Conservation (phyloP, 1,284 basidiomycete species). For the Cutaneotrichosporon daszewskae region DNA sequence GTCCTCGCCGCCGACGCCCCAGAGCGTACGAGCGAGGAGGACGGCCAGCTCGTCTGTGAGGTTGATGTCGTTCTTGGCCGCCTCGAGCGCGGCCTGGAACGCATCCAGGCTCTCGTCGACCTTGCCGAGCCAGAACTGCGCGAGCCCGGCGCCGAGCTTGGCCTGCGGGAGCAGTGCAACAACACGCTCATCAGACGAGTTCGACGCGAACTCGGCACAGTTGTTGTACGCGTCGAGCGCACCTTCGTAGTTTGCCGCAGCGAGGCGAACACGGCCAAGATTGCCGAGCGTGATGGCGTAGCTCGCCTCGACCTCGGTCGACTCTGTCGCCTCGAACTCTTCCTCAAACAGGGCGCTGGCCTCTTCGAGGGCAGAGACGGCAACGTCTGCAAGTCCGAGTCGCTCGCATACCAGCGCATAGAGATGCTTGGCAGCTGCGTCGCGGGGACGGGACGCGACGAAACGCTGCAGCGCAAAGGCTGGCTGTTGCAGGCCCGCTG, state of each 20-base stretch:
- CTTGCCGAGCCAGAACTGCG: slow-evolving; percentile 61
- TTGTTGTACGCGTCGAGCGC: slow-evolving; percentile 68
- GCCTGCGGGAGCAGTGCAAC: slow-evolving; percentile 52
- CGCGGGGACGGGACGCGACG: slow-evolving; percentile 60
- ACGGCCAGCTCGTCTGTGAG: slow-evolving; percentile 67
- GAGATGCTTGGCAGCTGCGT: slow-evolving; percentile 75
- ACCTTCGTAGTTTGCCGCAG: slow-evolving; percentile 56
- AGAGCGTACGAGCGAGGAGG: slow-evolving; percentile 70
- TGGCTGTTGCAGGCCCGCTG: slow-evolving; percentile 57
- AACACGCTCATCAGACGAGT: slow-evolving; percentile 24
- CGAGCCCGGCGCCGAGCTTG: slow-evolving; percentile 65
- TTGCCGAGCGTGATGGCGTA: slow-evolving; percentile 80
- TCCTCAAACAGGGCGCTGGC: slow-evolving; percentile 68
- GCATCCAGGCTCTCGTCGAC: slow-evolving; percentile 59
- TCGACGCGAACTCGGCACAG: slow-evolving; percentile 60
- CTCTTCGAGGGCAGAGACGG: slow-evolving; percentile 56
- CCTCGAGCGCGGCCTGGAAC: slow-evolving; percentile 63
- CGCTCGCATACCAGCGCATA: slow-evolving; percentile 80
- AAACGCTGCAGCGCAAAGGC: slow-evolving; percentile 77
- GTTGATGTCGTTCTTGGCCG: slow-evolving; percentile 50
- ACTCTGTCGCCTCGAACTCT: slow-evolving; percentile 82
- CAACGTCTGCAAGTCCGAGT: slow-evolving; percentile 65
- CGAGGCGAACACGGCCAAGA: slow-evolving; percentile 69
- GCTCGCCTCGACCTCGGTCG: slow-evolving; percentile 63
- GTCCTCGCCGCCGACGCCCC: slow-evolving; percentile 70